Base-by-base conservation (phyloP, 768 basidiomycete species). In the Serendipita sp. region DNA sequence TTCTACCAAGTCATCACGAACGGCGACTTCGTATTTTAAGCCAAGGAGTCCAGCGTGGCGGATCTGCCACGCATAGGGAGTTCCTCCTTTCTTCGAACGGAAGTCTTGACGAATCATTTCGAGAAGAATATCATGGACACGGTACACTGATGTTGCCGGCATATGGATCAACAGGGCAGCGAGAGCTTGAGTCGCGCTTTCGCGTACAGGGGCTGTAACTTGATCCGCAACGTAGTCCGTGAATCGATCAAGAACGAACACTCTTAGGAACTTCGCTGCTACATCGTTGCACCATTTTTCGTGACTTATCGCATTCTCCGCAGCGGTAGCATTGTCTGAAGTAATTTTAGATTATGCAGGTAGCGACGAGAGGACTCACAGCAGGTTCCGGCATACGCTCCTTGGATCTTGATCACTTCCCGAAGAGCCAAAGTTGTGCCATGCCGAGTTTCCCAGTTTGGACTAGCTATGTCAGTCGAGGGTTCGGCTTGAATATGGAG, bases 201-300 rank as follows among this genome's bases (percentile, higher is more conserved):
- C 96, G 64, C 96, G 83, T 5, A 99, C 95, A 45, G 96, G 96
- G 10, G 96, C 96, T 10, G 98, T 83, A 45, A 97, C 93, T 76
- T 94, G 93, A 71, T 99, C 96, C 0, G 92, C 89, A 40, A 96
- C 85, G 71, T 94, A 99, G 74, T 99, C 96, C 2, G 94, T 92
- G 69, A 99, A 99, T n/a, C 96, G 85, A 72, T 99, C 96, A 29
- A 97, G 78, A 36, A 95, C 88, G 66, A 98, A 88, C 6, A 98
- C 84, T 68, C 86, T 87, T 2, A 98, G 80, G 62, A 96, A 81
- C 68, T 87, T 87, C 8, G 89, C 83, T 1, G 91, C 87, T 15
- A 98, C 75, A 65, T 86, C 83, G 66, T 94, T 94, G 73, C 89
- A 91, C 92, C 92, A 95, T 69, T 80, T 80, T 73, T 90, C 87